Base-by-base conservation (phyloP, 371 early-diverging fungal species). In the Zychaea mexicana region DNA sequence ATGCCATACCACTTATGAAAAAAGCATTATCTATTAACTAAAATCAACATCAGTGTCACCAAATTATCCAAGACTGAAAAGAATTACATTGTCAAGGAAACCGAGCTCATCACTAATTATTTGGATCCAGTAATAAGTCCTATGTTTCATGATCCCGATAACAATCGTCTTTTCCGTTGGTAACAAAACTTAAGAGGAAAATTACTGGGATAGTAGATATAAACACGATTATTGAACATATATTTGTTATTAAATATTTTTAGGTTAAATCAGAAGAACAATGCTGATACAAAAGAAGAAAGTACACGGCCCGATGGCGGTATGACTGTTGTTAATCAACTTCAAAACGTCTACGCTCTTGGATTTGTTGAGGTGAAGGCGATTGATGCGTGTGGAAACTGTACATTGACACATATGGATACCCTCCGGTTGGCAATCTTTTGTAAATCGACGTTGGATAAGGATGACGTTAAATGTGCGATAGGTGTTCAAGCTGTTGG, bases 311-410 rank as follows among this genome's bases (percentile, higher is more conserved):
- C 66, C 2, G 57, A 68, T 21, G 64, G 60, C n/a, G 54, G 27
- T 12, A 56, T 63, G 57, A 52, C 60, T 9, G 17, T 68, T 17
- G 36, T 17, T 13, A 8, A 54, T 13, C 45, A 60, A 19, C 19
- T 55, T 8, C 42, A 55, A 8, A 52, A 60, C 7, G 61, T 52
- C 9, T 69, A 39, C 56, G 66, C 59, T 27, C 21, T 56, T 2
- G 70, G 70, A 12, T 69, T 59, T 56, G 60, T 60, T 22, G 57
- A 69, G 33, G 62, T 69, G 21, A 69, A 69, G 36, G 31, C 61
- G n/a, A 42, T 22, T 3, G 45, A 27, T 45, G 60, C 60, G 28
- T 47, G 27, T 10, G 62, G 46, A 30, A 57, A 39, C 46, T 46
- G 33, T 21, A 12, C 28, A 15, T 28, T 31, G 15, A 69, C 70